Conservation (phyloP, 306 rosid genomes). For the Pterocarpus santalinus region DNA sequence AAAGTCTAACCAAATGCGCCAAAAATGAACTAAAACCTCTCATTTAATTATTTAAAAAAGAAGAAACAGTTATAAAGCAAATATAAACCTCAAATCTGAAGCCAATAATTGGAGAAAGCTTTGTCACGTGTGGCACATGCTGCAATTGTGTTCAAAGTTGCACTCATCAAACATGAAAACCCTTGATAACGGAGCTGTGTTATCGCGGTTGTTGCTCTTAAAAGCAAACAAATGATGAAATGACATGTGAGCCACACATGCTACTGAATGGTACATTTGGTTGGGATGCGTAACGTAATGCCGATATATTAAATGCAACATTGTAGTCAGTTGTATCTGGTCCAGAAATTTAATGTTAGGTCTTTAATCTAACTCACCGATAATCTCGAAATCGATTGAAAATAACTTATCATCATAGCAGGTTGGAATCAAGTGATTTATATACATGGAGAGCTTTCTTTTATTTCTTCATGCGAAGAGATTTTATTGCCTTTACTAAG, state of each 20-base stretch:
- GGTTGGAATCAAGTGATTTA: not conserved
- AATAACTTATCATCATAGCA: not conserved
- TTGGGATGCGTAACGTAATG: not conserved
- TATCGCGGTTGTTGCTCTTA: not conserved
- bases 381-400: not conserved
- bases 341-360: not conserved
- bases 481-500: not conserved
- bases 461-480: not conserved
- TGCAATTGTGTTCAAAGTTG: not conserved
- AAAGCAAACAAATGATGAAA: slow-evolving; percentile 8
- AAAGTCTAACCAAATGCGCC: slow-evolving; percentile 2
- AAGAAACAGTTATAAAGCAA: not conserved
- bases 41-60: not conserved
- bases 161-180: not conserved
- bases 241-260: slow-evolving; percentile 32
- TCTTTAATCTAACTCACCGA: not conserved
- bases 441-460: not conserved
- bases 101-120: slow-evolving; percentile 6
- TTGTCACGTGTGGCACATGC: slow-evolving; percentile 31
- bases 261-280: not conserved
- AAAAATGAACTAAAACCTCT: not conserved
- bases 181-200: not conserved
- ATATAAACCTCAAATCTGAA: not conserved
- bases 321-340: not conserved
- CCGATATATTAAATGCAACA: not conserved